A percentile compares a stretch with the other conserved stretches of the same genome.
These are phyloP conservation scores for Hortiboletus rubellus DNA, from an alignment of 1,284 basidiomycete species.

Conservation along the genomic window DNA sequence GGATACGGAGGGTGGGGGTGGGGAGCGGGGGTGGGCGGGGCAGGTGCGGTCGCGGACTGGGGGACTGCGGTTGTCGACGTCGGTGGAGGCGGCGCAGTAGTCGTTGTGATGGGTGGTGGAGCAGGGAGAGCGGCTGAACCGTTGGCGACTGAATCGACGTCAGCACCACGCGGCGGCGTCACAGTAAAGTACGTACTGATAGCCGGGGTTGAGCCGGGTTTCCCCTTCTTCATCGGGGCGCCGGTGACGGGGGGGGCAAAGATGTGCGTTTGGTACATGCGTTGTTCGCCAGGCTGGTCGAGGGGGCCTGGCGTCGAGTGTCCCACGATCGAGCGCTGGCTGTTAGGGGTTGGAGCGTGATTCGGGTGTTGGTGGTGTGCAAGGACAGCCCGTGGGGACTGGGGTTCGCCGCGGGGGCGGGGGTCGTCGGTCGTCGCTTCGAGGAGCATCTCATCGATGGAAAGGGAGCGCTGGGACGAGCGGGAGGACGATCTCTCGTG, in stretches of 20 bases:
- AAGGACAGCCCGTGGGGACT: constrained; percentile 34
- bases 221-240: constrained; percentile 61
- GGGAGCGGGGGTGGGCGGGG: background rate
- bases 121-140: constrained; percentile 24
- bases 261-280: constrained; percentile 62
- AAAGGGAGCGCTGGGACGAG: constrained; percentile 38
- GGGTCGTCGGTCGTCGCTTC: constrained; percentile 47
- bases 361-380: constrained; percentile 34
- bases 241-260: constrained; percentile 70
- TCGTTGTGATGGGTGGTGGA: constrained; percentile 22
- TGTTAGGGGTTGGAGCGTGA: constrained; percentile 16
- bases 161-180: constrained; percentile 13
- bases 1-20: constrained; percentile 22
- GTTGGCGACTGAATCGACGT: constrained; percentile 23
- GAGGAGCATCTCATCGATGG: constrained; percentile 64
- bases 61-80: constrained; percentile 16
- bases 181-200: constrained; percentile 22
- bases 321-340: constrained; percentile 23
- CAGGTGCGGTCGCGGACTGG: constrained; percentile 11
- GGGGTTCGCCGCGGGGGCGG: constrained; percentile 31
- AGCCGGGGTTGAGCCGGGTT: constrained; percentile 37
- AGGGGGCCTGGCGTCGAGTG: constrained; percentile 35
- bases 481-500: constrained; percentile 35
- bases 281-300: constrained; percentile 41
- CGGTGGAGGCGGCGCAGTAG: constrained; percentile 14